Conservation (phyloP, 768 basidiomycete genomes). For the Pisolithus tinctorius region DNA sequence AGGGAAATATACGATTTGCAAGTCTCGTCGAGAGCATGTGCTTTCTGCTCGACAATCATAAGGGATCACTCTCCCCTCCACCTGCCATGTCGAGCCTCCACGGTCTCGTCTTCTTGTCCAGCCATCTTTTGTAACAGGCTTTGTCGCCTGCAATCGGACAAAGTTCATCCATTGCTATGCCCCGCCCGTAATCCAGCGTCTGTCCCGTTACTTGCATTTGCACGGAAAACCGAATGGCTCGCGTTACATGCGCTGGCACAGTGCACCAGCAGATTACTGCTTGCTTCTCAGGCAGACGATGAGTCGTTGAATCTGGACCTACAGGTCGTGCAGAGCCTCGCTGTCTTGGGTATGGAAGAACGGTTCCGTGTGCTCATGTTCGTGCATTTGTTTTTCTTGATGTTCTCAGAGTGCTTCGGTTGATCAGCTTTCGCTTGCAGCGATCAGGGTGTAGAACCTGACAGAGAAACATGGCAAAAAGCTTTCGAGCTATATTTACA, state of each 20-base stretch:
- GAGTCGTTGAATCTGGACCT: slow-evolving; percentile 35
- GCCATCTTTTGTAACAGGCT: slow-evolving; percentile 76
- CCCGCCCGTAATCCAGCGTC: slow-evolving; percentile 67
- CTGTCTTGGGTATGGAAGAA: slow-evolving; percentile 74
- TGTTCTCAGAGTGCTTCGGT: too few species aligned
- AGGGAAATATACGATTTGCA: slow-evolving; percentile 81
- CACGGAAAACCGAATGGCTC: slow-evolving; percentile 61
- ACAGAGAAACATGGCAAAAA: slow-evolving; percentile 60
- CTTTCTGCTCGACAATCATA: slow-evolving; percentile 66
- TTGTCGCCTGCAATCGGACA: slow-evolving; percentile 59
- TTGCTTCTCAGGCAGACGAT: slow-evolving; percentile 44
- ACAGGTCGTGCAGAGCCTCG: slow-evolving; percentile 53
- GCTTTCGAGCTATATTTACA: slow-evolving; percentile 51
- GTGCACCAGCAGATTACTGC: slow-evolving; percentile 56
- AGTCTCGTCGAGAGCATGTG: slow-evolving; percentile 52
- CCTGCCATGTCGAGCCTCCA: slow-evolving; percentile 46
- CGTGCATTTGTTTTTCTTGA: neutral
- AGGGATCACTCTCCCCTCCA: slow-evolving; percentile 36
- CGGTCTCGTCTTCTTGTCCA: slow-evolving; percentile 41
- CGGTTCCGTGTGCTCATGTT: slow-evolving; percentile 33
- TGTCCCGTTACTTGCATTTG: slow-evolving; percentile 51
- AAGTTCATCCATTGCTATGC: slow-evolving; percentile 67
- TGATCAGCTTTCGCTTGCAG: slow-evolving; percentile 13
- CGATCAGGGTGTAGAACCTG: slow-evolving; percentile 42
- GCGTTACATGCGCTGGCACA: slow-evolving; percentile 63